Evolutionary conservation across 2,329 filamentous ascomycete species (phyloP), one percentile per base, ranked within the genome.

Genomic region (Huntiella omanensis): DNA sequence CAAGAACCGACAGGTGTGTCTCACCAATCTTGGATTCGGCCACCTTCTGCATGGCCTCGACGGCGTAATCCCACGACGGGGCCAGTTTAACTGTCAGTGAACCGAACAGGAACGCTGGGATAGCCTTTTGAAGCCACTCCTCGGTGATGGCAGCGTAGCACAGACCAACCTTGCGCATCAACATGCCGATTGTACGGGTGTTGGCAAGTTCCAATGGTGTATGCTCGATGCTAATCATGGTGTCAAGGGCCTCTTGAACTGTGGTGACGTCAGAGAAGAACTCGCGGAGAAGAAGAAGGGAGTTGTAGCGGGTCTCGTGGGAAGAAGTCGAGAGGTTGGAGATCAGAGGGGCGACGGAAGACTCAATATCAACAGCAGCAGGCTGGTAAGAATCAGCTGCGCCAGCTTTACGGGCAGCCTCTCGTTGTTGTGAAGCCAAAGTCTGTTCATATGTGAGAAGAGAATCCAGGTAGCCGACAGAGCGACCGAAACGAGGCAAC

Each of bases 71-170:
- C 83, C 88, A 95, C 4, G 92, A 68, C 33, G 85, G 85, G 1
- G 86, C 74, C 52, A 95, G 69, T 53, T 81, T 83, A 42, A 93
- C 77, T 1, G 87, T 91, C 50, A 96, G 70, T 61, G 95, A 72
- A 42, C 91, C 91, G 54, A 95, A 94, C 54, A 85, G 77, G 55
- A 87, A 96, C 0, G 75, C 70, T 0, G 87, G 83, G 28, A 96
- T 71, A 5, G 85, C 75, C 54, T 73, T 70, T 49, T 73, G 68
- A 52, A 92, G 63, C 74, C 80, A 83, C 1, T 72, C 72, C 34
- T 73, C 68, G 2, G 67, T 64, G 7, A 79, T 57, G 17, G 71
- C 66, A 4, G 70, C 62, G 57, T 91, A 93, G 28, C 62, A 62
- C 46, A 69, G 63, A 11, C 79, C 68, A 38, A 95, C 69, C 55